Evolutionary conservation across 352 stramenopile species (phyloP), one percentile per base, ranked within the genome.

Genomic region (Phytophthora kernoviae): DNA sequence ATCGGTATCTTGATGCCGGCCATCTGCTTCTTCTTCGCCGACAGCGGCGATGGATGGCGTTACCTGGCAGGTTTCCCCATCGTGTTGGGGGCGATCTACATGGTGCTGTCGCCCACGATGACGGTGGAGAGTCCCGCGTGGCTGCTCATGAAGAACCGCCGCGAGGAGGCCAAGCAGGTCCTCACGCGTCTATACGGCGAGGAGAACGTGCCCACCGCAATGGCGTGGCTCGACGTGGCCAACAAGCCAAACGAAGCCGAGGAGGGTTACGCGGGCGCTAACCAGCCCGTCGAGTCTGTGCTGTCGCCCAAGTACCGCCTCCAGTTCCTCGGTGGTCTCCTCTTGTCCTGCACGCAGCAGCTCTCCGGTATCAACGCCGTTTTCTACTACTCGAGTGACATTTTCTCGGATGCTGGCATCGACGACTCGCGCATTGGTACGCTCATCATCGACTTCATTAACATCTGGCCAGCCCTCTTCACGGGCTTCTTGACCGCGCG

Each of bases 301-400:
- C 53, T 83, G 15, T 55, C 63, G 0, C 58, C 51, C 22, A 71
- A 63, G 57, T 71, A 68, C 52, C 61, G 51, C 9, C 9, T 61
- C 21, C 57, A 64, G 37, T 58, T 77, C 20, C 26, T 52, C 20
- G 33, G 83, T 17, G 64, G 61, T 26, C 52, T 90, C 39, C 56
- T 88, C 43, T 65, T 73, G 5, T 59, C 72, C 4, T 70, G 80
- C 53, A 58, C 67, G 32, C 62, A 69, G 52, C 62, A 76, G 52
- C 51, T 76, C n/a, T 76, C 62, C 15, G 67, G 67, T 56, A 73
- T 76, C 78, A 90, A 67, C 75, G 78, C 58, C 71, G 80, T 57
- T 68, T 80, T 43, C 37, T 43, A 43, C 37, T 43, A 43, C 37
- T 43, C 37, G 12, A 14, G 37, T 8, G 18, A 17, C 37, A 43